Conservation (phyloP, 805 yeast genomes). For the Pichia insulana region DNA sequence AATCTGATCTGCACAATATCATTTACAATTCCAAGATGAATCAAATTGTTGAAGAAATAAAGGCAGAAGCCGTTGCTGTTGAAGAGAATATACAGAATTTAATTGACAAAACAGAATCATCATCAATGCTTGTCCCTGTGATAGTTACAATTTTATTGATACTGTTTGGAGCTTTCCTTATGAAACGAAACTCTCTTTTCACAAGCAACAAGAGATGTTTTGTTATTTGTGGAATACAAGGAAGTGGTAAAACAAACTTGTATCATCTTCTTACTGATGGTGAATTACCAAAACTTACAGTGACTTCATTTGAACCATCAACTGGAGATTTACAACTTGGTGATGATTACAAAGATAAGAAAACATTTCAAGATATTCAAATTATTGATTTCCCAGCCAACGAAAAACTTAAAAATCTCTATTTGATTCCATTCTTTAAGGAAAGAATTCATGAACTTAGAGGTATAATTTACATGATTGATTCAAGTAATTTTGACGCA, state of each 20-base stretch:
- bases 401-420: conserved; percentile 54
- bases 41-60: neutral
- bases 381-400: conserved; percentile 88
- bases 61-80: neutral
- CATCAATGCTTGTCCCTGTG: conserved; percentile 8
- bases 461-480: conserved; percentile 74
- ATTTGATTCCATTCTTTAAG: conserved; percentile 39
- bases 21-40: conserved; percentile 7
- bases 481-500: conserved; percentile 51
- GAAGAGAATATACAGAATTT: conserved; percentile 1
- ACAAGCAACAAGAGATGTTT: conserved; percentile 11
- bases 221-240: conserved; percentile 17
- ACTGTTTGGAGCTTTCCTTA: conserved; percentile 8
- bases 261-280: conserved; percentile 16
- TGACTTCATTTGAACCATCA: conserved; percentile 46
- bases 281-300: conserved; percentile 27
- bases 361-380: conserved; percentile 31
- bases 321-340: conserved; percentile 27
- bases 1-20: too few relatives aligned
- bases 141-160: conserved; percentile 9
- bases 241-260: conserved; percentile 20
- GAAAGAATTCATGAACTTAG: conserved; percentile 36
- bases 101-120: neutral
- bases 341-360: conserved; percentile 24
- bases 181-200: conserved; percentile 10